Conservation (phyloP, 306 rosid species). For the Oemleria cerasiformis region DNA sequence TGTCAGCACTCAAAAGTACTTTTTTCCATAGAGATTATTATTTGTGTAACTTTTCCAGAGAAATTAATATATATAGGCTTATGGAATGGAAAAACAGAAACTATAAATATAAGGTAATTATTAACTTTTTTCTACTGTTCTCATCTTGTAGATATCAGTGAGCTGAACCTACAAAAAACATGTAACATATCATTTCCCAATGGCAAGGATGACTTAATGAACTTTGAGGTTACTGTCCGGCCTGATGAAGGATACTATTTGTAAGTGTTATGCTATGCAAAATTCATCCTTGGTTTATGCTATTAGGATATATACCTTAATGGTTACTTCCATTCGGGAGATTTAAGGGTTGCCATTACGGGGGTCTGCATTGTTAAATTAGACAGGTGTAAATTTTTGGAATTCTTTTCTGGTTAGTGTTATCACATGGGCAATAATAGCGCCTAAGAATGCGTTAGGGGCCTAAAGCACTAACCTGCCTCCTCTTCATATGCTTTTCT, state of each 20-base stretch:
- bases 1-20: neutral
- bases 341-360: neutral
- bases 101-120: neutral
- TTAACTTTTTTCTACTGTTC: neutral
- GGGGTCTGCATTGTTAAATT: neutral
- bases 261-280: conserved; percentile 29
- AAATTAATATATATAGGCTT: neutral
- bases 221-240: conserved; percentile 52
- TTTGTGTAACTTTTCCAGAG: neutral
- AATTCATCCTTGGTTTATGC: neutral
- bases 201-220: conserved; percentile 65
- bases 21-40: neutral
- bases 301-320: neutral
- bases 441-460: no score
- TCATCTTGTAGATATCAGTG: conserved; percentile 44
- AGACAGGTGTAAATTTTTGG: neutral
- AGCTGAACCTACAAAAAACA: conserved; percentile 50
- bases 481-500: neutral
- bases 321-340: neutral
- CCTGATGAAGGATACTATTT: conserved; percentile 63
- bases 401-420: no score
- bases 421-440: no score
- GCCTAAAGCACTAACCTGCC: no score
- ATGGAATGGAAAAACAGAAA: neutral
- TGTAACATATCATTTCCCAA: conserved; percentile 50